phyloP scores from a whole-genome alignment of 208 protist species.

The Eutreptiella sp. region DNA sequence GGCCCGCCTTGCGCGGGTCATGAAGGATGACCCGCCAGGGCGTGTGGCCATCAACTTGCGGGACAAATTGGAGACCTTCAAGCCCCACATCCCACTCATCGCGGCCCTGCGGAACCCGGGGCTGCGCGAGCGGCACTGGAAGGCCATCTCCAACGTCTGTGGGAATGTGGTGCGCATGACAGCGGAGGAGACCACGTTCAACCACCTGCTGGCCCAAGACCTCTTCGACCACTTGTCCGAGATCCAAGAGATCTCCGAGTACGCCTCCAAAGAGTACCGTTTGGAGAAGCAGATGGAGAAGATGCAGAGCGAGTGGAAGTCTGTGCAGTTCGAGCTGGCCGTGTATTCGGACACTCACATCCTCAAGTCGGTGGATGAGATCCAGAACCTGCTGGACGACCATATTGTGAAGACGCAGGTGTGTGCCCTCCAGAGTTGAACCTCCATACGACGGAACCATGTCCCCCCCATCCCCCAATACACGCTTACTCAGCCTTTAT shows the following conservation, averaged over 20 bases:
- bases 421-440: no score
- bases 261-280: slow-evolving; percentile 78
- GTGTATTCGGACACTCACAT: slow-evolving; percentile 84
- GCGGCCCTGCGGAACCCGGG: slow-evolving; percentile 79
- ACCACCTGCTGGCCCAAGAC: slow-evolving; percentile 69
- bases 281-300: slow-evolving; percentile 80
- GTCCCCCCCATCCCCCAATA: no score
- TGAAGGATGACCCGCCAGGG: slow-evolving; percentile 70
- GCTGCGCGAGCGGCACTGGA: slow-evolving; percentile 85
- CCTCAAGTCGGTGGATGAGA: slow-evolving; percentile 80
- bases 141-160: slow-evolving; percentile 69
- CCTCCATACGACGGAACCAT: no score
- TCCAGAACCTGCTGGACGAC: slow-evolving; percentile 87
- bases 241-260: slow-evolving; percentile 72
- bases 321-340: slow-evolving; percentile 81
- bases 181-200: slow-evolving; percentile 72
- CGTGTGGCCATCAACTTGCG: slow-evolving; percentile 63
- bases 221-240: slow-evolving; percentile 65
- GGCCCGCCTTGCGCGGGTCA: slow-evolving; percentile 62
- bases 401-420: slow-evolving; percentile 90
- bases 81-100: slow-evolving; percentile 82
- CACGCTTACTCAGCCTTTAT: no score
- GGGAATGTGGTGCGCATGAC: slow-evolving; percentile 71
- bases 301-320: slow-evolving; percentile 85
- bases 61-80: slow-evolving; percentile 82